Evolutionary conservation across 352 stramenopile species (phyloP).

Genomic region (Phytopythium montanum): DNA sequence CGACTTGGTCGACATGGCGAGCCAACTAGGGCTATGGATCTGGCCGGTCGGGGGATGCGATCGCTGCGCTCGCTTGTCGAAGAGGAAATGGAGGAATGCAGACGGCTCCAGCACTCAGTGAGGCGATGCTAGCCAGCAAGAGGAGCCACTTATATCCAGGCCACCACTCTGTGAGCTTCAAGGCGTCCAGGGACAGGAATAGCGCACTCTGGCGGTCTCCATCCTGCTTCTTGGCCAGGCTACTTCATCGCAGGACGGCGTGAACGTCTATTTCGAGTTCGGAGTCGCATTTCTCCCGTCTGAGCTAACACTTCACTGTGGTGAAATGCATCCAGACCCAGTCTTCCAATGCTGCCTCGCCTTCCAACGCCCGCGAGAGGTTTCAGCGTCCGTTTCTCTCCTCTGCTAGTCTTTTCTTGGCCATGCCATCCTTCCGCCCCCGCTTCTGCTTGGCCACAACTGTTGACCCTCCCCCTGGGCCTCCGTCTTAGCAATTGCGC

Average conservation of each 20-base stretch:
- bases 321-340: background rate
- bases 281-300: too few relatives aligned
- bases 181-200: background rate
- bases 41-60: constrained; percentile 2
- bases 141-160: background rate
- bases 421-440: background rate
- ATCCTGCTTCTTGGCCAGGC: background rate
- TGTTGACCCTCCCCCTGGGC: background rate
- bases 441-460: background rate
- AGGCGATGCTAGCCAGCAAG: background rate
- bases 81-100: constrained; percentile 3
- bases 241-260: background rate
- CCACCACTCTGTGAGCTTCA: background rate
- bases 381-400: constrained; percentile 9
- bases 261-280: background rate
- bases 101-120: background rate
- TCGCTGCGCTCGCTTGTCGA: background rate
- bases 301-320: too few relatives aligned
- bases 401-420: constrained; percentile 2
- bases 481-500: background rate
- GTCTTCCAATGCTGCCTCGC: background rate
- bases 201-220: background rate
- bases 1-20: constrained; percentile 24
- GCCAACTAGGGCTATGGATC: background rate
- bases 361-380: background rate